Percentiles rank a stretch among this genome's conserved stretches.
These are phyloP conservation scores for Aspergillus sclerotioniger DNA, from an alignment of 495 filamentous ascomycete species.

Conservation along the genomic window DNA sequence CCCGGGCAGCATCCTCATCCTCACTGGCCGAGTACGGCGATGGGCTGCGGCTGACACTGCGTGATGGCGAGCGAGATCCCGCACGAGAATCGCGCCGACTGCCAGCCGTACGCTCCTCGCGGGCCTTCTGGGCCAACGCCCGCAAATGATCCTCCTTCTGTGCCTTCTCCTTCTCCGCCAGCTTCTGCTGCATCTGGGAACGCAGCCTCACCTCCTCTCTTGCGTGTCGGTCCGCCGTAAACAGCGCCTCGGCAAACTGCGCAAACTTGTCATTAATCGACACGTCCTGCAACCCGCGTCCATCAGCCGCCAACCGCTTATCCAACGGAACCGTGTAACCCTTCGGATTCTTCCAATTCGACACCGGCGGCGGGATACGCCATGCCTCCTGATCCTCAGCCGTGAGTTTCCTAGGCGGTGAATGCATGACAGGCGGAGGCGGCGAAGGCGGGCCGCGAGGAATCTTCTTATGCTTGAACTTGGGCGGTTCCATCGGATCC, in stretches of 20 bases:
- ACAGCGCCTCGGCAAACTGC: slow-evolving; percentile 89
- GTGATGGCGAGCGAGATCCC: slow-evolving; percentile 32
- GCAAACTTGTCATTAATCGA: slow-evolving; percentile 99
- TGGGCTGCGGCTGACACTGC: slow-evolving; percentile 50
- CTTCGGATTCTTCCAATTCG: slow-evolving; percentile 99
- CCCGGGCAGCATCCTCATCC: slow-evolving; percentile 67
- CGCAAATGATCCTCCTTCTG: slow-evolving; percentile 94
- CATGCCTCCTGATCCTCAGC: slow-evolving; percentile 97
- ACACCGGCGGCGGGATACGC: slow-evolving; percentile 92
- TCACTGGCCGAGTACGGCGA: slow-evolving; percentile 58
- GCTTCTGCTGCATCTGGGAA: slow-evolving; percentile 89
- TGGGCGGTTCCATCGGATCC: slow-evolving; percentile 97
- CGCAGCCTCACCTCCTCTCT: slow-evolving; percentile 93
- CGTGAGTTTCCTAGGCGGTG: slow-evolving; percentile 89
- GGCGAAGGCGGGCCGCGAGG: slow-evolving; percentile 90
- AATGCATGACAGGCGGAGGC: slow-evolving; percentile 93
- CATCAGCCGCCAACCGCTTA: slow-evolving; percentile 95
- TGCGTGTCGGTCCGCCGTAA: slow-evolving; percentile 91
- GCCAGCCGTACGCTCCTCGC: slow-evolving; percentile 67
- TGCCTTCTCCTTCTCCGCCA: slow-evolving; percentile 93
- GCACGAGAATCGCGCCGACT: slow-evolving; percentile 32
- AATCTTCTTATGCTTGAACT: slow-evolving; percentile 98
- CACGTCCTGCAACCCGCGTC: slow-evolving; percentile 87
- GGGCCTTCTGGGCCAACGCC: slow-evolving; percentile 83
- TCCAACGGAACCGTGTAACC: slow-evolving; percentile 96